phyloP scores from a whole-genome alignment of 2,329 filamentous ascomycete species.

The Clonostachys chloroleuca region DNA sequence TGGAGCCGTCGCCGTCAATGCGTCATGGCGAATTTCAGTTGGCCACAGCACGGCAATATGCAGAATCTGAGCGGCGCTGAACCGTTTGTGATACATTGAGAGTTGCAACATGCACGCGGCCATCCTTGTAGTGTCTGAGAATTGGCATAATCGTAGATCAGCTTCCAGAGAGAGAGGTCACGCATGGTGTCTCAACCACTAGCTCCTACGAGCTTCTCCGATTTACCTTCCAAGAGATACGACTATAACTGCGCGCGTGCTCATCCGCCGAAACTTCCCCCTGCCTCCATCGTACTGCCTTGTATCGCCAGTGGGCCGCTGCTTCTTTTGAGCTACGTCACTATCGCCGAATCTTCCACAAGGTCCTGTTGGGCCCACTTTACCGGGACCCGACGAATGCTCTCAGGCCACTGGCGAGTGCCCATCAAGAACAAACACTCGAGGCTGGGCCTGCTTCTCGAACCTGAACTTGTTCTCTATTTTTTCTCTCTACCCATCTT shows the following conservation, averaged over 20 bases:
- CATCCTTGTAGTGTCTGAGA: no score
- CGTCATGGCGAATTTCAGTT: no score
- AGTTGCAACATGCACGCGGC: no score
- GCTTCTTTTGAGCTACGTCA: constrained; percentile 1
- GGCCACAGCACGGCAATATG: no score
- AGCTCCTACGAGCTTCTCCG: not conserved
- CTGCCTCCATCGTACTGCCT: not conserved
- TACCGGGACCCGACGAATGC: no score
- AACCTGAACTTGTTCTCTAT: not conserved
- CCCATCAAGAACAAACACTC: no score
- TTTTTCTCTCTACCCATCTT: not conserved
- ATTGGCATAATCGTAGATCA: not conserved
- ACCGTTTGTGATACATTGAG: no score
- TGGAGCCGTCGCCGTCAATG: no score
- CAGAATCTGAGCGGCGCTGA: no score
- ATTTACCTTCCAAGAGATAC: not conserved
- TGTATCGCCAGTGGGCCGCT: not conserved
- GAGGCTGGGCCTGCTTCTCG: no score
- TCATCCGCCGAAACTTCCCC: not conserved
- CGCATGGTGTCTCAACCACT: not conserved
- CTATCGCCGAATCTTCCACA: constrained; percentile 4
- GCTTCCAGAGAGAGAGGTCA: not conserved
- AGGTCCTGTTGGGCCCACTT: constrained; percentile 1
- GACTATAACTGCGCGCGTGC: not conserved
- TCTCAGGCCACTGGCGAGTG: no score